Evolutionary conservation across 2,329 filamentous ascomycete genomes (phyloP), one percentile per base, ranked within the genome.

Genomic region (Sphaerulina vaccinii): DNA sequence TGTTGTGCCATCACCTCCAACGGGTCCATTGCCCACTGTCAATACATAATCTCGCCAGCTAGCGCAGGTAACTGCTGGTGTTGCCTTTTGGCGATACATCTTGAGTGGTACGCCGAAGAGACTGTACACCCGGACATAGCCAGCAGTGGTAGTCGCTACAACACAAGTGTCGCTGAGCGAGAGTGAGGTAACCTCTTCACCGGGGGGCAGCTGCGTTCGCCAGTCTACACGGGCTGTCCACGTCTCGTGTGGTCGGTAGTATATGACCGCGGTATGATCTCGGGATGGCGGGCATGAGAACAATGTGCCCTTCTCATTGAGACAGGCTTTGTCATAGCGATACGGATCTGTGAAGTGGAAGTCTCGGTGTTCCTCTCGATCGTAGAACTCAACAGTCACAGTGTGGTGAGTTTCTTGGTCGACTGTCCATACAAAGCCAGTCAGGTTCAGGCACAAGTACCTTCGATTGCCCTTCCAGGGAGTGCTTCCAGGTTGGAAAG

Each of bases 321-420:
- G 77, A 65, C 92, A 97, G 16, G 93, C 92, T 71, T 96, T 96
- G 73, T 99, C 93, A 71, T 97, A 97, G 3, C 90, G 79, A 67
- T 90, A 96, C 1, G 90, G 92, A 68, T 99, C 93, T 10, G 91
- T 97, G 69, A 99, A 97, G 73, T 97, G 93, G 64, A 96, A 96
- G 69, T 97, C 90, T 41, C 92, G 82, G 68, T 96, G 87, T 53
- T 87, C 85, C 61, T 95, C 90, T 52, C 90, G 87, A 69, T 99
- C 95, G 68, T 97, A 96, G 69, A 99, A 99, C 65, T 97, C 93
- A 1, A 97, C 91, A 0, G 91, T 96, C 9, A 99, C 86, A 1
- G 93, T 99, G 68, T 97, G 70, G 52, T 78, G 84, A 0, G 87
- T 88, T 65, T 96, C 91, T 70, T 99, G 93, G 62, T 96, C 88